These are phyloP conservation scores for Alternaria sp. DNA, from an alignment of 2,329 filamentous ascomycete species.

Conservation along the genomic window DNA sequence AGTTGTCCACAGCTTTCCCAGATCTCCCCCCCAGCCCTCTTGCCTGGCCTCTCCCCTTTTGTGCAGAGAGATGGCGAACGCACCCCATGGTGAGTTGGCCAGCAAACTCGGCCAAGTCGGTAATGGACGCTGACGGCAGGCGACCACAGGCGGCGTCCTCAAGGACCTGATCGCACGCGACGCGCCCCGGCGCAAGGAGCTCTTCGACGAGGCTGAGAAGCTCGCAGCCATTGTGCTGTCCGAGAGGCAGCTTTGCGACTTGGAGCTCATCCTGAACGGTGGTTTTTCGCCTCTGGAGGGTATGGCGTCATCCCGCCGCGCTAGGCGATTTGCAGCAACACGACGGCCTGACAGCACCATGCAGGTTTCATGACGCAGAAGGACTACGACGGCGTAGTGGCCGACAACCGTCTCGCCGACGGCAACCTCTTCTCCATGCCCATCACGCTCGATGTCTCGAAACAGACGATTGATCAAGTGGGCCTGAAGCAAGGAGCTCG, in stretches of 20 bases:
- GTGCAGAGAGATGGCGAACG: conserved; percentile 57
- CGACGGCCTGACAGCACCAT: conserved; percentile 14
- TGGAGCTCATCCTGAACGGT: conserved; percentile 96
- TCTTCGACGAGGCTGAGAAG: conserved; percentile 82
- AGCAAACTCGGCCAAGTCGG: conserved; percentile 1
- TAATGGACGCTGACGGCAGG: conserved; percentile 29
- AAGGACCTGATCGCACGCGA: conserved; percentile 98
- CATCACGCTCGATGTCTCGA: conserved; percentile 87
- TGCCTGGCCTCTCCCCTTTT: not conserved
- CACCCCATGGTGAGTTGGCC: conserved; percentile 58
- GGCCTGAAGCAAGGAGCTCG: conserved; percentile 81
- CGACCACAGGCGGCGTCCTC: conserved; percentile 77
- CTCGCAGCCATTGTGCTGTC: conserved; percentile 84
- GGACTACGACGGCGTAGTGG: conserved; percentile 95
- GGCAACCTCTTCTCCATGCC: conserved; percentile 96
- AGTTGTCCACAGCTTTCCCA: not conserved
- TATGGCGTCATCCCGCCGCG: conserved; percentile 57
- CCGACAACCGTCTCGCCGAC: conserved; percentile 83
- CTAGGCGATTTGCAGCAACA: conserved; percentile 28
- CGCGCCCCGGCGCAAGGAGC: conserved; percentile 79
- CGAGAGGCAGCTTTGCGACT: conserved; percentile 96
- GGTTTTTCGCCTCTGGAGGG: conserved; percentile 98
- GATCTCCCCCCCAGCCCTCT: not conserved
- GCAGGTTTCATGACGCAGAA: conserved; percentile 95
- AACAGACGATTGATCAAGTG: conserved; percentile 76